Base-by-base conservation (phyloP, 805 yeast genomes). In the Saccharomyces kudriavzevii region DNA sequence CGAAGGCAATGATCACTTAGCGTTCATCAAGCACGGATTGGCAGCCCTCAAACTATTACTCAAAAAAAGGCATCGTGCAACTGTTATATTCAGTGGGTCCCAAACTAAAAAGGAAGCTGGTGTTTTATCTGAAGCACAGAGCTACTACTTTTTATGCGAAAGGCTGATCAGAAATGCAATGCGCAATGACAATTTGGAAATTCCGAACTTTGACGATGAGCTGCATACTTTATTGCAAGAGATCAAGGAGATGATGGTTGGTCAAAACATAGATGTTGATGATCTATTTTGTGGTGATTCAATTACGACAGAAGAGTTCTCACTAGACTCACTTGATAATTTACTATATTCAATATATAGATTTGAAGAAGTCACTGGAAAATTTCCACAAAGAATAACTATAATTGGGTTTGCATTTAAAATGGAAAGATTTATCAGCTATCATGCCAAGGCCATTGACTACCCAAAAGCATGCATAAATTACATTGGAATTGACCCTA, bases 241-340 rank as follows among this genome's bases (percentile, higher is more conserved):
- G 3, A 49, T 35, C 28, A 50, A 54, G 5, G 26, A 14, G 13
- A 27, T 46, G 11, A 40, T 60, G 51, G 22, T 46, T 5, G 22
- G 29, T 9, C 56, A 53, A 24, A 43, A 45, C 11, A 47, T 58
- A 6, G 49, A 56, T 4, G 40, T 58, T 10, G 56, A 59, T 20
- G 61, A 55, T n/a, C 35, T 64, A 45, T 57, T 60, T 47, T 49
- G 49, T 22, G 27, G 51, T 22, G 40, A 52, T 4, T 58, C 64
- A 27, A 67, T 84, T 0, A 56, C 73, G 5, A 69, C 82, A 1
- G 96, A 88, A 62, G 91, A 85, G 59, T 84, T 67, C 64, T 89
- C 96, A 0, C 70, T 89, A 43, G 96, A 88, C 66, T 86, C 94
- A 1, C 84, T 84, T 63, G 95, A 88, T 63, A 88, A 88, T 66